Percentiles rank a stretch among this genome's conserved stretches.
Evolutionary conservation across 2,329 filamentous ascomycete species (phyloP).

Genomic region (Thermoascus crustaceus): DNA sequence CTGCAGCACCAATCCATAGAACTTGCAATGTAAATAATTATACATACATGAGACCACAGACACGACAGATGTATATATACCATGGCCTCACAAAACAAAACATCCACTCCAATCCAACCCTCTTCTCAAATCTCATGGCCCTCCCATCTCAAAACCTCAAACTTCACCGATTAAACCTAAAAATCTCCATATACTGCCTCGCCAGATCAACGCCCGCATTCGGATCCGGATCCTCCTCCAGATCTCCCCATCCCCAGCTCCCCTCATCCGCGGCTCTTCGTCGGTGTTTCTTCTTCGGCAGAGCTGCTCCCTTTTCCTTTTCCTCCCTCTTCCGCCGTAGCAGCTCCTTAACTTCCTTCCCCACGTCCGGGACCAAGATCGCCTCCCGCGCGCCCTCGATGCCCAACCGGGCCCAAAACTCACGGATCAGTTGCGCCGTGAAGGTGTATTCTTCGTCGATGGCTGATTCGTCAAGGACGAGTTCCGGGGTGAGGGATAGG

Average conservation of each 20-base stretch:
- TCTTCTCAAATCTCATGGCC: too few species aligned
- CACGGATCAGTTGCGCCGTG: conserved; percentile 29
- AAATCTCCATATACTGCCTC: conserved; percentile 39
- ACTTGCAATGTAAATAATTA: conserved; percentile 1
- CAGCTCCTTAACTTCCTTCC: conserved; percentile 28
- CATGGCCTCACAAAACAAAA: too few species aligned
- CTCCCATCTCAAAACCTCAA: not conserved
- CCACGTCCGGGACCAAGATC: conserved; percentile 34
- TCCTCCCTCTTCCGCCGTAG: conserved; percentile 13
- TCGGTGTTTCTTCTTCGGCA: conserved; percentile 9
- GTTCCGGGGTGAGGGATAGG: conserved; percentile 13
- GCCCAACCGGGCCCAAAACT: conserved; percentile 33
- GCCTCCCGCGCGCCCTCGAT: conserved; percentile 32
- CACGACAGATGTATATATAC: too few species aligned
- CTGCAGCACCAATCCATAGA: too few species aligned
- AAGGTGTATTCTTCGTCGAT: conserved; percentile 30
- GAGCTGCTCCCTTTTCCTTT: conserved; percentile 8
- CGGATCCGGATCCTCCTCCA: conserved; percentile 25
- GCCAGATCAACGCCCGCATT: conserved; percentile 33
- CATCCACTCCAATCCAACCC: too few species aligned
- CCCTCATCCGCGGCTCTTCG: conserved; percentile 3
- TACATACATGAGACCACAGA: too few species aligned
- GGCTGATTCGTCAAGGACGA: conserved; percentile 29
- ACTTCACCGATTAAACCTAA: conserved; percentile 33
- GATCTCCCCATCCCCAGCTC: conserved; percentile 9